Percentiles rank a stretch among this genome's conserved stretches.
These are phyloP conservation scores for Ascochyta clinopodiicola DNA, from an alignment of 2,329 filamentous ascomycete genomes.

Conservation along the genomic window DNA sequence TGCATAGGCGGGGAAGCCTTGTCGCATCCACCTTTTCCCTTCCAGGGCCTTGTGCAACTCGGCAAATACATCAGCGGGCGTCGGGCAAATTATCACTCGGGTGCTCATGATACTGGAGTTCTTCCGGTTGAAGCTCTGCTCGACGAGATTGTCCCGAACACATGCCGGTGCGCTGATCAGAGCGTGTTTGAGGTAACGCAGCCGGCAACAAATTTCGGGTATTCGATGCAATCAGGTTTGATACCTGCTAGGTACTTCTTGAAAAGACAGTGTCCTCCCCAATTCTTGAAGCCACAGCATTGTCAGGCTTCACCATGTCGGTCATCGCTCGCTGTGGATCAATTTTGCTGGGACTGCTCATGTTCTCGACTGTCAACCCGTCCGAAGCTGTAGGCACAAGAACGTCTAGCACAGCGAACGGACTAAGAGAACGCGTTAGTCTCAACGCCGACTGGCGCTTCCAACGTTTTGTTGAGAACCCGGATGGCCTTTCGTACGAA, in stretches of 20 bases:
- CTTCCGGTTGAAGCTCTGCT: conserved; percentile 4
- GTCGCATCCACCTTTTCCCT: conserved; percentile 20
- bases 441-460: conserved; percentile 52
- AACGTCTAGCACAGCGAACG: conserved; percentile 1
- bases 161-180: conserved; percentile 8
- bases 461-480: conserved; percentile 44
- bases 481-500: conserved; percentile 48
- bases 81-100: conserved; percentile 17
- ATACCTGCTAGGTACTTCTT: background rate
- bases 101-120: conserved; percentile 10
- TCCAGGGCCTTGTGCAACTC: conserved; percentile 1
- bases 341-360: conserved; percentile 20
- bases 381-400: conserved; percentile 16
- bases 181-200: background rate
- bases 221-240: background rate
- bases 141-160: conserved; percentile 4
- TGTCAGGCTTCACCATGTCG: background rate
- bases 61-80: background rate
- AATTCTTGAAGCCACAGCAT: background rate
- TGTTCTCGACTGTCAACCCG: conserved; percentile 8
- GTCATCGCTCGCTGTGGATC: conserved; percentile 13
- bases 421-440: conserved; percentile 38
- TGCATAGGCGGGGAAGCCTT: conserved; percentile 24
- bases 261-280: background rate
- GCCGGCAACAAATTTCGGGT: background rate